These are phyloP conservation scores for Biscutella laevigata DNA, from an alignment of 441 rosid species.

Conservation along the genomic window DNA sequence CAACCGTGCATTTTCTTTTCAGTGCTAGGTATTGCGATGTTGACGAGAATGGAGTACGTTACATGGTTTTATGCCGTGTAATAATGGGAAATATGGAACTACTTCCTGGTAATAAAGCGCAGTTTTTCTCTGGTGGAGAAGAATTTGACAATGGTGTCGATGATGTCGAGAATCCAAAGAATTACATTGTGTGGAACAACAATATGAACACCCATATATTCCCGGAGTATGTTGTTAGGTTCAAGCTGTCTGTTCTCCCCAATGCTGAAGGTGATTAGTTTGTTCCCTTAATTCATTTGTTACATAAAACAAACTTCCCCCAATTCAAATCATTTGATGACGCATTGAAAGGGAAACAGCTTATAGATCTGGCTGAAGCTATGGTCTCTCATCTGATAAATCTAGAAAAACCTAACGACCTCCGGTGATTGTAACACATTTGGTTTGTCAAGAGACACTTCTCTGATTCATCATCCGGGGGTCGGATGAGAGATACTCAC, in stretches of 20 bases:
- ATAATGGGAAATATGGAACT: slow-evolving; percentile 94
- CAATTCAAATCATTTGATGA: slow-evolving; percentile 30
- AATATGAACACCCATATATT: slow-evolving; percentile 78
- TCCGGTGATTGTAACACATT: slow-evolving; percentile 31
- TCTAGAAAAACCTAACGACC: slow-evolving; percentile 26
- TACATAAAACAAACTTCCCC: not conserved
- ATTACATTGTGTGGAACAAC: slow-evolving; percentile 75
- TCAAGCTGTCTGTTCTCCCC: slow-evolving; percentile 48
- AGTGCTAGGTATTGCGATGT: slow-evolving; percentile 80
- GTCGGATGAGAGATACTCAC: slow-evolving; percentile 38
- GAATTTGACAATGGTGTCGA: slow-evolving; percentile 86
- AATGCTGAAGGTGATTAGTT: slow-evolving; percentile 65
- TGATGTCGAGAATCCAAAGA: slow-evolving; percentile 58
- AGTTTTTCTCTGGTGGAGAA: slow-evolving; percentile 60
- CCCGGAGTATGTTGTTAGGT: slow-evolving; percentile 91
- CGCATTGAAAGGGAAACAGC: slow-evolving; percentile 34
- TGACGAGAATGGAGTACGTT: slow-evolving; percentile 74
- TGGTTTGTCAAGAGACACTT: slow-evolving; percentile 35
- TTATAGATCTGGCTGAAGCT: slow-evolving; percentile 32
- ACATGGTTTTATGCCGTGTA: slow-evolving; percentile 75
- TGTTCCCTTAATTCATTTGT: slow-evolving; percentile 15
- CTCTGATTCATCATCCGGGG: slow-evolving; percentile 33
- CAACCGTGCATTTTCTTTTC: slow-evolving; percentile 27
- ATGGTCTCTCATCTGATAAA: slow-evolving; percentile 29
- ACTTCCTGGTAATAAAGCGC: slow-evolving; percentile 47